Evolutionary conservation across 2,329 filamentous ascomycete genomes (phyloP), one percentile per base, ranked within the genome.

Genomic region (Neoarthrinium moseri): DNA sequence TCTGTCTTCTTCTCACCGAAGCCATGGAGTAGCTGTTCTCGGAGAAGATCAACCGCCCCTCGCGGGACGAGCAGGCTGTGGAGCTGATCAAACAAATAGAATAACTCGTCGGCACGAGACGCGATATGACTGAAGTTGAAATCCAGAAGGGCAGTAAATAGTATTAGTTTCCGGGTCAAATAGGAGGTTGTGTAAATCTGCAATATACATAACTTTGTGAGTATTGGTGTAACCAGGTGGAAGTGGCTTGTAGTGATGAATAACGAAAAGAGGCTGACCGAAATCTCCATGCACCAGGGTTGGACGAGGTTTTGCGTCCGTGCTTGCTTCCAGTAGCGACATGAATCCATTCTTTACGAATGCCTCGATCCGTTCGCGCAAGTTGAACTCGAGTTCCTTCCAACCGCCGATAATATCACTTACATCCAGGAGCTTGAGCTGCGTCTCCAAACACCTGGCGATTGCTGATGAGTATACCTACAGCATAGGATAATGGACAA

Each of bases 201-300:
- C 18, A 29, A 21, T 27, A 8, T 30, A 12, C 12, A 27, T 6
- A 2, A 22, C 17, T 6, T 13, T n/a, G 7, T 3, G n/a, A 2
- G 20, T 23, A 5, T 30, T 26, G n/a, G n/a, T 1, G 17, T 3
- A 17, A 4, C 24, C 10, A 1, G 22, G 29, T 40, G 4, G 8
- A 15, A 41, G n/a, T n/a, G n/a, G n/a, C n/a, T n/a, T n/a, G n/a
- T n/a, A n/a, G n/a, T n/a, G n/a, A n/a, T n/a, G n/a, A n/a, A n/a
- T n/a, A n/a, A n/a, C n/a, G n/a, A n/a, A n/a, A n/a, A n/a, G n/a
- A n/a, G n/a, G n/a, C 39, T 22, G 12, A 33, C 26, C 40, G 13
- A 43, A 43, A 26, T 43, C 40, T 15, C 26, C 40, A 34, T 43
- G 40, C 6, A 43, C 40, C 12, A 43, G 17, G 5, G 40, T 43